Percentiles rank a stretch among this genome's conserved stretches.
These are phyloP conservation scores for Xylariaceae sp. DNA, from an alignment of 2,329 filamentous ascomycete species.

Conservation along the genomic window DNA sequence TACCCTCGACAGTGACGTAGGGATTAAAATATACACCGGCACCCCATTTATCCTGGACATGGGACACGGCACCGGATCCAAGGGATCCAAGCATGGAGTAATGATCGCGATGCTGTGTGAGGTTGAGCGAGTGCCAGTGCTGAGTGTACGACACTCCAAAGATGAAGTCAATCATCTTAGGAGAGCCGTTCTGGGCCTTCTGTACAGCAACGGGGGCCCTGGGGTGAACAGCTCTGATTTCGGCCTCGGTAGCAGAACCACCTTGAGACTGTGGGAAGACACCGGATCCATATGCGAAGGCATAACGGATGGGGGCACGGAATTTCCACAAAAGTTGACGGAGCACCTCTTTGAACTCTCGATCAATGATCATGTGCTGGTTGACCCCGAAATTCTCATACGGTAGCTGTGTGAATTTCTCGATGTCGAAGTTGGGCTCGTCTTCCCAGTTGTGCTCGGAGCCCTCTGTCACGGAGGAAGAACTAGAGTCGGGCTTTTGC, in stretches of 20 bases:
- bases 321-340: slow-evolving; percentile 89
- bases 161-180: slow-evolving; percentile 98
- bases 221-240: slow-evolving; percentile 69
- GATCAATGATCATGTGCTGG: slow-evolving; percentile 93
- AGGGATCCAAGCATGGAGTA: slow-evolving; percentile 83
- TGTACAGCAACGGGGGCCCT: slow-evolving; percentile 77
- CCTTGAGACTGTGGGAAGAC: slow-evolving; percentile 77
- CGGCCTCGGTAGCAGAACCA: slow-evolving; percentile 52
- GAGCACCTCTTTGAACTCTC: slow-evolving; percentile 89
- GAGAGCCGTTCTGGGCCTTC: slow-evolving; percentile 80
- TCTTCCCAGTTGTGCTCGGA: slow-evolving; percentile 66
- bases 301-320: slow-evolving; percentile 88
- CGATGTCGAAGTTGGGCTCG: slow-evolving; percentile 67
- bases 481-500: slow-evolving; percentile 18
- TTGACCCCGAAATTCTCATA: slow-evolving; percentile 86
- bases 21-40: slow-evolving; percentile 98
- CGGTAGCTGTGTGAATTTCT: slow-evolving; percentile 72
- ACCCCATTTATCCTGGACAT: slow-evolving; percentile 82
- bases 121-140: slow-evolving; percentile 94
- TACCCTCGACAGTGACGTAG: slow-evolving; percentile 90
- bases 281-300: slow-evolving; percentile 94
- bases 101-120: slow-evolving; percentile 84
- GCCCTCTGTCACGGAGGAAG: slow-evolving; percentile 20
- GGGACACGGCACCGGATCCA: slow-evolving; percentile 80
- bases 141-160: slow-evolving; percentile 92